Evolutionary conservation across 768 basidiomycete genomes (phyloP).

Genomic region (Boletus insuetus): DNA sequence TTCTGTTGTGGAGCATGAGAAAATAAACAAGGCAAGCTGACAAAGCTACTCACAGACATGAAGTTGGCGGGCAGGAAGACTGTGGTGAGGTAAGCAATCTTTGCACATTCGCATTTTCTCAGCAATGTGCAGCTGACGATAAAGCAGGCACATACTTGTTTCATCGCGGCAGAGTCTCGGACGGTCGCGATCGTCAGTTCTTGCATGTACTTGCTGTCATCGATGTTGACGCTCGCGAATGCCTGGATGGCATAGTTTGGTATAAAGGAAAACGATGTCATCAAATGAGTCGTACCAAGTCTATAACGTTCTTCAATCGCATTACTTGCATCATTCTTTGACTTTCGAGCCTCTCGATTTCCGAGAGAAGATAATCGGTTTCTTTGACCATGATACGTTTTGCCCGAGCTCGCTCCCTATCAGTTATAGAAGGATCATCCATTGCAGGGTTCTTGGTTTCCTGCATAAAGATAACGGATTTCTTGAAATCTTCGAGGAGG

Average conservation of each 20-base stretch:
- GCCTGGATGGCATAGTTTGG: conserved; percentile 35
- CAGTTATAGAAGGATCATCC: conserved; percentile 23
- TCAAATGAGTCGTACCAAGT: conserved; percentile 23
- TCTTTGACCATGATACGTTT: conserved; percentile 42
- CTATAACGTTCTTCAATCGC: conserved; percentile 34
- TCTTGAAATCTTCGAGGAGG: conserved; percentile 52
- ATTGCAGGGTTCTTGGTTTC: conserved; percentile 50
- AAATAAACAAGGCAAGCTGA: background rate
- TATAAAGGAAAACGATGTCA: background rate
- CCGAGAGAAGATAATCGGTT: conserved; percentile 44
- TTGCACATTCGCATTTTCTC: background rate
- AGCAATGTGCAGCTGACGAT: conserved; percentile 18
- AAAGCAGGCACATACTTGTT: conserved; percentile 27
- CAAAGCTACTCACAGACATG: conserved; percentile 23
- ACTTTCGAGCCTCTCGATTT: conserved; percentile 47
- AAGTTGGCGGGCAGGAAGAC: conserved; percentile 58
- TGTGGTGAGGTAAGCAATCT: conserved; percentile 54
- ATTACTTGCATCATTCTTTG: conserved; percentile 29
- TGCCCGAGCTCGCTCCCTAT: conserved; percentile 19
- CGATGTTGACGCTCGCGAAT: conserved; percentile 58
- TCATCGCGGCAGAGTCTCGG: conserved; percentile 41
- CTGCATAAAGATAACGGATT: conserved; percentile 48
- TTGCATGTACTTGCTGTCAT: conserved; percentile 51
- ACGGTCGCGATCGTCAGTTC: conserved; percentile 46
- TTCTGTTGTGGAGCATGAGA: conserved; percentile 32